Base-by-base conservation (phyloP, 176 grass and related monocot species). In the Zizania latifolia region DNA sequence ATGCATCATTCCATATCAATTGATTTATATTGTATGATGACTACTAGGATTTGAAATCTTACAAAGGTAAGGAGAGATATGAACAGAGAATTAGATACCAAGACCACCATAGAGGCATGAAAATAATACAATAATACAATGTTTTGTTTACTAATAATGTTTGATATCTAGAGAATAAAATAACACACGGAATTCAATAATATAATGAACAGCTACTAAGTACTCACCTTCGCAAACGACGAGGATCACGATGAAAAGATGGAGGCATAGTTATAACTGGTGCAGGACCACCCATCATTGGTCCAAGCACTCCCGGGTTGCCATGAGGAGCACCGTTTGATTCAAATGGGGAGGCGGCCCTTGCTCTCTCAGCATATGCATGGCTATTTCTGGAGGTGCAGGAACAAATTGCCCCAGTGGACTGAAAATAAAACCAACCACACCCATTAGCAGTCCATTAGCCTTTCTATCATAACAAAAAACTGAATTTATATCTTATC, bases 381-480 rank as follows among this genome's bases (percentile, higher is more conserved):
- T 99, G 11, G 96, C 96, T 70, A 99, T 89, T 82, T 99, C 96
- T 81, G 96, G 96, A 38, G 96, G 96, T 22, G 96, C 96, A 48
- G 96, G 96, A 65, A 99, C 89, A 88, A 99, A 99, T 66, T 92
- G 96, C 57, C 96, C 96, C 73, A 99, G 68, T 5, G 96, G 96
- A 67, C 96, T 99, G 80, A 74, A 83, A 75, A 90, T 3, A 61
- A 81, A 74, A 75, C 16, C 17, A 44, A n/a, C 28, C 80, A 74
- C 53, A 74, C 38, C 35, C 84, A 35, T 76, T 71, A 79, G 58
- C 8, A 61, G 38, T 9, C 24, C 6, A 36, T 8, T 10, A 62
- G 21, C 78, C 30, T 54, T 45, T 26, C 29, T 67, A 39, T 64
- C 26, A 77, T 48, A 77, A 57, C 24, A 51, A 12, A 76, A n/a